These are phyloP conservation scores for Silene vulgaris DNA, from an alignment of 179 eudicot genomes.

Conservation along the genomic window DNA sequence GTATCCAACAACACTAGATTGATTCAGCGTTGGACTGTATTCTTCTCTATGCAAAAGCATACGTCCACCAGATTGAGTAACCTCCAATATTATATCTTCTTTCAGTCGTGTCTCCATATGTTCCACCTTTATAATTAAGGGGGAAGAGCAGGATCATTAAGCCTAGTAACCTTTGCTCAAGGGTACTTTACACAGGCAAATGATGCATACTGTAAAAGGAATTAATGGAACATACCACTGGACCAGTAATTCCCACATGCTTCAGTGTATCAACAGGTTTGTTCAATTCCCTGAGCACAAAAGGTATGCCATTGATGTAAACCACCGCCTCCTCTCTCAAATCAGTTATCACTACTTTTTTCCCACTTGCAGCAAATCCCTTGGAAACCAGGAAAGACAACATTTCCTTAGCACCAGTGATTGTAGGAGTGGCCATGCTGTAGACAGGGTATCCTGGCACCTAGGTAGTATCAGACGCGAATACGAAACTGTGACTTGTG, in stretches of 20 bases:
- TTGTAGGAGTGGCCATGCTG: slow-evolving; percentile 96
- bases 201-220: slow-evolving; percentile 17
- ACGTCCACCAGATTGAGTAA: slow-evolving; percentile 72
- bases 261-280: slow-evolving; percentile 88
- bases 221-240: slow-evolving; percentile 47
- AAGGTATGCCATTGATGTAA: slow-evolving; percentile 77
- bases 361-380: slow-evolving; percentile 36
- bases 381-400: slow-evolving; percentile 62
- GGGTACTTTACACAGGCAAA: slow-evolving; percentile 8
- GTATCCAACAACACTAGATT: slow-evolving; percentile 72
- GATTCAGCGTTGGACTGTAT: slow-evolving; percentile 56
- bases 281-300: slow-evolving; percentile 85
- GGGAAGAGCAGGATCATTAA: slow-evolving; percentile 9
- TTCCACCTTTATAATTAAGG: slow-evolving; percentile 56
- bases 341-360: slow-evolving; percentile 67
- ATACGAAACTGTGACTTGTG: slow-evolving; percentile 3
- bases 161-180: not conserved
- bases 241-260: slow-evolving; percentile 91
- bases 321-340: slow-evolving; percentile 94
- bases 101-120: slow-evolving; percentile 85
- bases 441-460: slow-evolving; percentile 87
- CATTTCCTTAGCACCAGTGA: slow-evolving; percentile 78
- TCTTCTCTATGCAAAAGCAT: slow-evolving; percentile 98
- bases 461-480: slow-evolving; percentile 32
- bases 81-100: slow-evolving; percentile 83